phyloP scores from a whole-genome alignment of 352 stramenopile genomes.

The Pythium utonaiense region DNA sequence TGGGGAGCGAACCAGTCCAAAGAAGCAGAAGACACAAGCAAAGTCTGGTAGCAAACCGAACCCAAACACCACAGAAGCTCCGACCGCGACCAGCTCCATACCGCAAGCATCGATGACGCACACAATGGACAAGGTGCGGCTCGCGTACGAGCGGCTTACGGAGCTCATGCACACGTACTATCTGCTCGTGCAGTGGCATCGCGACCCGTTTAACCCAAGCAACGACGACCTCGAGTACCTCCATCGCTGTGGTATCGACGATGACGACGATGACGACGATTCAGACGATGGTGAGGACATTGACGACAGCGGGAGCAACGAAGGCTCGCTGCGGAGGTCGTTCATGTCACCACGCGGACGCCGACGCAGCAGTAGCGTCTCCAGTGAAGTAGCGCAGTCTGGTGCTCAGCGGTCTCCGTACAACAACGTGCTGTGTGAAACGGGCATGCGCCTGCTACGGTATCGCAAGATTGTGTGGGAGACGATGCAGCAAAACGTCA shows the following conservation, averaged over 20 bases:
- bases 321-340: slow-evolving; percentile 15
- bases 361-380: slow-evolving; percentile 33
- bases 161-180: slow-evolving; percentile 89
- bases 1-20: slow-evolving; percentile 34
- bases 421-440: slow-evolving; percentile 69
- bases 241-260: slow-evolving; percentile 79
- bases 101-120: slow-evolving; percentile 27
- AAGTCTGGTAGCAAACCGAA: slow-evolving; percentile 11
- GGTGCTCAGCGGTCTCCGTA: slow-evolving; percentile 40
- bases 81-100: background rate
- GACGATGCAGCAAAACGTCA: slow-evolving; percentile 77
- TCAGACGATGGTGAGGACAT: slow-evolving; percentile 57
- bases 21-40: slow-evolving; percentile 28
- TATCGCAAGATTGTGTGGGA: slow-evolving; percentile 87
- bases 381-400: slow-evolving; percentile 11
- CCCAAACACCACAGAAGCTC: background rate
- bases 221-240: slow-evolving; percentile 73
- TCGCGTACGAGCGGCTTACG: slow-evolving; percentile 64
- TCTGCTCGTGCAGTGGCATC: slow-evolving; percentile 87
- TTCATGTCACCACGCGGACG: slow-evolving; percentile 28
- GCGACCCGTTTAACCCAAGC: slow-evolving; percentile 71
- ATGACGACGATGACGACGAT: slow-evolving; percentile 75
- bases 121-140: slow-evolving; percentile 56
- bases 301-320: slow-evolving; percentile 33
- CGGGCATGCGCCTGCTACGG: slow-evolving; percentile 68